These are phyloP conservation scores for Aspergillus japonicus DNA, from an alignment of 2,329 filamentous ascomycete species.

Conservation along the genomic window DNA sequence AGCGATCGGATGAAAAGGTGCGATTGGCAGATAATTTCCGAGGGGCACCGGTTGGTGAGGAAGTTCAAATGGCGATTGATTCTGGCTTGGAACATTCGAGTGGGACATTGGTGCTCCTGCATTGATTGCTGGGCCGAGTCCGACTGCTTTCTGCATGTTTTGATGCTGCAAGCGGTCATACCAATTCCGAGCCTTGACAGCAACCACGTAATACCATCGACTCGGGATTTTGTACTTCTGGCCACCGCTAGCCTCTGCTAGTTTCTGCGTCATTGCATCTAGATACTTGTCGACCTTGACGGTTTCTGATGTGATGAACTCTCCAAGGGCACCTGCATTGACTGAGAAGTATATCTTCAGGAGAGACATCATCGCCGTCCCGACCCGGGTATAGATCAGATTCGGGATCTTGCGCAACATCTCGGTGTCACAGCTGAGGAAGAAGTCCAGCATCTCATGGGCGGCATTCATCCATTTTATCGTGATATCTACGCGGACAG, in stretches of 20 bases:
- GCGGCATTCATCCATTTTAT: constrained; percentile 40
- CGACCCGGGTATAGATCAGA: constrained; percentile 34
- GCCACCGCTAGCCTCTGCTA: constrained; percentile 34
- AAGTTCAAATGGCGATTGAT: constrained; percentile 9
- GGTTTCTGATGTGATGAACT: constrained; percentile 30
- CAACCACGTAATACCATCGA: constrained; percentile 35
- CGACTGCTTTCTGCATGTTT: constrained; percentile 17
- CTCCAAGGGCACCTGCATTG: constrained; percentile 29
- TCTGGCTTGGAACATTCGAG: constrained; percentile 1
- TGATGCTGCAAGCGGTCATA: constrained; percentile 30
- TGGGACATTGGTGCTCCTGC: constrained; percentile 3
- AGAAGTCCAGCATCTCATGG: constrained; percentile 34
- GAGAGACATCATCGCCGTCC: constrained; percentile 32
- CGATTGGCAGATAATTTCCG: constrained; percentile 16
- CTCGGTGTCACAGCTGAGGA: constrained; percentile 33
- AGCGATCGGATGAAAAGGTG: constrained; percentile 19
- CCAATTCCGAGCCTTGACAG: constrained; percentile 34
- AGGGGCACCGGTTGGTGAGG: constrained; percentile 15
- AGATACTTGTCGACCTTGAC: constrained; percentile 35
- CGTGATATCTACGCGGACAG: constrained; percentile 36
- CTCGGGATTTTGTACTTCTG: constrained; percentile 35
- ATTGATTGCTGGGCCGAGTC: constrained; percentile 9
- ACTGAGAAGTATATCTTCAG: constrained; percentile 38
- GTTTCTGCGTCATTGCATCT: constrained; percentile 28
- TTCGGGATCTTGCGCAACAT: constrained; percentile 36